Base-by-base conservation (phyloP, 495 filamentous ascomycete species). In the Entonaema liquescens region DNA sequence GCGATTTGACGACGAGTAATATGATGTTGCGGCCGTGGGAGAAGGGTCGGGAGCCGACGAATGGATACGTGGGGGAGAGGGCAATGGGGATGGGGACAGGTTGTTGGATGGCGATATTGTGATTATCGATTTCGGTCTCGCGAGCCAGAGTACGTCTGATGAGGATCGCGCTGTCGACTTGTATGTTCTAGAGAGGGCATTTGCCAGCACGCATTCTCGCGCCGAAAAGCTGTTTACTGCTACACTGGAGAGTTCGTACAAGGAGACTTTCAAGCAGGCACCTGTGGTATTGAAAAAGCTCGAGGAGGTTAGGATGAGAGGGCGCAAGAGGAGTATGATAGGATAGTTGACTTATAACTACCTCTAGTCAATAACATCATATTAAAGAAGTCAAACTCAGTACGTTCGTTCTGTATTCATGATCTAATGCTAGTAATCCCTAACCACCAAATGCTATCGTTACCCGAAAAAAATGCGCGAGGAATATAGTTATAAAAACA, bases 1-100 rank as follows among this genome's bases (percentile, higher is more conserved):
- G 95, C 49, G 95, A 99, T 81, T 81, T 99, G 82, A 99, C 96
- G 65, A 99, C 95, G 63, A 98, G 94, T 81, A 99, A 99, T 81
- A 82, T 99, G 79, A 98, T 99, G 89, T 78, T 99, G 53, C 78
- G 90, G 60, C 82, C 83, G 33, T 74, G 73, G 70, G 75, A 73
- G 25, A 52, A 62, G 70, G 54, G 47, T 19, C 21, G 54, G 35
- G 73, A 53, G 23, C 40, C 67, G 50, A 50, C 67, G 62, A 68
- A 63, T 23, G 74, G 67, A 17, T n/a, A n/a, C 54, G 62, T 4
- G 19, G 17, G 3, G 42, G 42, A 23, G 53, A 44, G 8, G 56
- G 38, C 6, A 73, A 47, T 15, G 74, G 42, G 9, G 74, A 52
- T 11, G 74, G 72, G 5, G 76, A 70, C 29, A 77, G 65, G 6